Evolutionary conservation across 768 basidiomycete genomes (phyloP), one percentile per base, ranked within the genome.

Genomic region (Russula brevipes): DNA sequence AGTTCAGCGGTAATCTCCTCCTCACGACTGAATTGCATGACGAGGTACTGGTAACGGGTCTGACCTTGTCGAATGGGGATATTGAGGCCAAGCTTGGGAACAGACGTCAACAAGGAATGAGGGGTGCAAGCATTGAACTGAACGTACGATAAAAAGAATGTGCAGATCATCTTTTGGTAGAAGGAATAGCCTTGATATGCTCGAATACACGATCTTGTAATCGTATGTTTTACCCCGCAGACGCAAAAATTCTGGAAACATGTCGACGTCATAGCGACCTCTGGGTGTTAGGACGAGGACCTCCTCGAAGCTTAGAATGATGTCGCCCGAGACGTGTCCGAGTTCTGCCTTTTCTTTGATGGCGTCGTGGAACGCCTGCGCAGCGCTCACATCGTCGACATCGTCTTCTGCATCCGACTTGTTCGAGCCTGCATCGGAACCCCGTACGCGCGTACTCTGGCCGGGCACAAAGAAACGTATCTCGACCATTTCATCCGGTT

Each of bases 181-280:
- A 30, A 98, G 79, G 81, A 98, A 99, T 9, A 98, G 77, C 61
- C 85, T 82, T 30, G 90, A 86, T 68, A 99, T 92, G 66, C 88
- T 89, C 42, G 83, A 81, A 75, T 95, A 97, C 30, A 91, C 80
- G 61, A 99, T 92, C 76, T 98, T 94, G 82, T 99, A 99, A 75
- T 99, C 97, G 76, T 98, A 98, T 1, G 95, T 98, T 77, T 98
- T 97, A 57, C 97, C 97, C n/a, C 94, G 88, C 38, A 98, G 77
- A 47, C 97, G 87, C 71, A 99, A 74, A 78, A 94, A 98, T 57
- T 91, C 91, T 31, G 86, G 86, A 80, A 92, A 98, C 89, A 99
- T 94, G 76, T 98, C 97, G 76, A 99, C 88, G 70, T 98, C 95
- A 74, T 95, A 97, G 59, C 94, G 87, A 57, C 96, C 95, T 80